Evolutionary conservation across 805 yeast species (phyloP), one percentile per base, ranked within the genome.

Genomic region (Candida gorgasii): DNA sequence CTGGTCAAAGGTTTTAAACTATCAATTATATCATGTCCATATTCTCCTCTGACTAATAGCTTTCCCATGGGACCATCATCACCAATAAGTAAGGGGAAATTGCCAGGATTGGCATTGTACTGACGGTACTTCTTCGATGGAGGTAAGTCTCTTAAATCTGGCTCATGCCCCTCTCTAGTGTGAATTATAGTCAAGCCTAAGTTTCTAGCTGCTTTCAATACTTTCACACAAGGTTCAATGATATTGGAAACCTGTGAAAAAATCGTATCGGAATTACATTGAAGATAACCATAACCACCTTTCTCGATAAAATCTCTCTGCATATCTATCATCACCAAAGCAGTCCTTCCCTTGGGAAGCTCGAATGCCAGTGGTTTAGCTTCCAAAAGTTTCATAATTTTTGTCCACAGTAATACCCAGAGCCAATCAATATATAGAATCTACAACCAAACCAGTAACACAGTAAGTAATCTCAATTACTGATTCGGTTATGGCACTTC

Each of bases 61-160:
- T 39, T 33, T 3, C 46, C 48, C 45, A 45, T 34, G 11, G 43
- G 45, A 15, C 48, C 45, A 17, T 42, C 16, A 22, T 45, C 48
- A 9, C 48, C 48, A 13, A 44, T 44, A 13, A 44, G 30, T n/a
- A 39, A 34, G 3, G 32, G 31, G 37, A 39, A 44, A 14, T 40
- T 36, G 2, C 37, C 38, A 13, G 48, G 45, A 3, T 33, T 37
- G 7, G 48, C 48, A 9, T 27, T 23, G 18, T 22, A 40, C 15
- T 44, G 48, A 12, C 48, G 26, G 14, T 16, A 27, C 18, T 14
- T 26, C 35, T 44, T 44, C 2, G 49, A 28, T 4, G 42, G 36
- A 4, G 49, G 33, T 8, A 45, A 19, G 16, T 46, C 49, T 40
- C 49, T 35, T 8, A 42, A 32, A 41, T 46, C 46, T 8, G 39